Percentiles rank a stretch among this genome's conserved stretches.
Evolutionary conservation across 2,329 filamentous ascomycete genomes (phyloP).

Genomic region (Rutstroemia sydowiana): DNA sequence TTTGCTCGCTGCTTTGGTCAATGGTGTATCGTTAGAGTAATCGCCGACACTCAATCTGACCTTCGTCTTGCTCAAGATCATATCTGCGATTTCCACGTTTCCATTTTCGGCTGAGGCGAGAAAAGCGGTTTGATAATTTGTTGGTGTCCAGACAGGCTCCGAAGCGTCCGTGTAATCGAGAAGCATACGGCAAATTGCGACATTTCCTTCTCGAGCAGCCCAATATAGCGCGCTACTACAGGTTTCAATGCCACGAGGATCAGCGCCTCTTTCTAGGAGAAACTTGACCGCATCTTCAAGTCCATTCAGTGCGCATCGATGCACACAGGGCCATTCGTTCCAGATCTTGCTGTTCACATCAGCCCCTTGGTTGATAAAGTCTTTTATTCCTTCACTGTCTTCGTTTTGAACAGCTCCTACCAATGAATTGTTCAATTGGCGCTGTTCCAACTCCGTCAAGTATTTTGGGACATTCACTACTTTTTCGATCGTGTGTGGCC

Average conservation of each 20-base stretch:
- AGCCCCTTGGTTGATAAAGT: slow-evolving; percentile 15
- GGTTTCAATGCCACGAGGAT: slow-evolving; percentile 12
- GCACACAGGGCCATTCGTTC: slow-evolving; percentile 16
- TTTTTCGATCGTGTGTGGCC: neutral
- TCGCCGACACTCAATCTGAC: slow-evolving; percentile 13
- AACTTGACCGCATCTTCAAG: slow-evolving; percentile 19
- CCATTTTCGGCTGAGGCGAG: slow-evolving; percentile 12
- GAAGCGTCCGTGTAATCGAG: slow-evolving; percentile 32
- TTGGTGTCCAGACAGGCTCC: slow-evolving; percentile 31
- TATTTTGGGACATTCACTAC: neutral
- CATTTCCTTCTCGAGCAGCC: slow-evolving; percentile 16
- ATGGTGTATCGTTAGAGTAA: slow-evolving; percentile 4
- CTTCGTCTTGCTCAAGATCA: slow-evolving; percentile 15
- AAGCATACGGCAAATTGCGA: slow-evolving; percentile 30
- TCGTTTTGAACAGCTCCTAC: slow-evolving; percentile 10
- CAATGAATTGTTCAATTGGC: slow-evolving; percentile 10
- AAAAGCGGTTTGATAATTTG: slow-evolving; percentile 14
- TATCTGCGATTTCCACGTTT: slow-evolving; percentile 15
- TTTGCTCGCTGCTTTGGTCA: slow-evolving; percentile 10
- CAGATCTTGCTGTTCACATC: slow-evolving; percentile 14
- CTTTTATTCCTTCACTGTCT: slow-evolving; percentile 9
- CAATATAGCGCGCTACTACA: slow-evolving; percentile 19
- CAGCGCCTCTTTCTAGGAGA: slow-evolving; percentile 17
- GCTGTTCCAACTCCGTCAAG: neutral
- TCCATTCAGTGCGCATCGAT: slow-evolving; percentile 15